Evolutionary conservation across 495 filamentous ascomycete species (phyloP).

Genomic region (Penicillium malachiteum): DNA sequence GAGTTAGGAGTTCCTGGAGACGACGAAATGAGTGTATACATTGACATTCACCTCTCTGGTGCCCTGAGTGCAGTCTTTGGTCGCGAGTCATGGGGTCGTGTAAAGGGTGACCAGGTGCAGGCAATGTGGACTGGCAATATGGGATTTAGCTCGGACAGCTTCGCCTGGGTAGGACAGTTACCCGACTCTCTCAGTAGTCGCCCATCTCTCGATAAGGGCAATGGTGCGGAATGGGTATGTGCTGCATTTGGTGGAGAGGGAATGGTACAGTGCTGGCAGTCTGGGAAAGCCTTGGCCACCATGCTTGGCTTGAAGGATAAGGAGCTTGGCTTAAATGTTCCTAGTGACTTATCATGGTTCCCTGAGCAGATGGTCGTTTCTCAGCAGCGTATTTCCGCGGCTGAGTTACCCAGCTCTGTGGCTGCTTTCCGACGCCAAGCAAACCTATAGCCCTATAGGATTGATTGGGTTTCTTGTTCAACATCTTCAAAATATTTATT

Average conservation of each 20-base stretch:
- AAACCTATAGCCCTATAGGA: slow-evolving; percentile 6
- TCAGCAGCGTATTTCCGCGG: slow-evolving; percentile 32
- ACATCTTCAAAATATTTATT: too few relatives aligned
- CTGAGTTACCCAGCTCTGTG: slow-evolving; percentile 21
- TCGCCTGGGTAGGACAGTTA: slow-evolving; percentile 73
- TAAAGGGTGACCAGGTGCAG: slow-evolving; percentile 46
- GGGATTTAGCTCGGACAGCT: slow-evolving; percentile 69
- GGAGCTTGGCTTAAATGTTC: slow-evolving; percentile 19
- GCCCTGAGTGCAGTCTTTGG: slow-evolving; percentile 30
- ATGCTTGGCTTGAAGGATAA: slow-evolving; percentile 54
- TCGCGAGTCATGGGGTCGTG: slow-evolving; percentile 32
- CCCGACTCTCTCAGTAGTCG: slow-evolving; percentile 43
- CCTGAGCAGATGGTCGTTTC: slow-evolving; percentile 49
- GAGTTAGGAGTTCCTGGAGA: slow-evolving; percentile 35
- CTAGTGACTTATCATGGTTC: slow-evolving; percentile 32
- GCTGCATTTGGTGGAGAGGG: slow-evolving; percentile 74
- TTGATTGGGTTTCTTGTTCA: too few relatives aligned
- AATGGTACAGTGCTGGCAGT: slow-evolving; percentile 75
- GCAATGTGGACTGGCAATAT: slow-evolving; percentile 81
- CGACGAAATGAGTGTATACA: slow-evolving; percentile 30
- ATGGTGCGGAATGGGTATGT: slow-evolving; percentile 53
- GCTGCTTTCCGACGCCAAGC: slow-evolving; percentile 6
- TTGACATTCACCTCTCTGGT: slow-evolving; percentile 34
- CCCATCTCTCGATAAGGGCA: slow-evolving; percentile 17
- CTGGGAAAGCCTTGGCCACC: slow-evolving; percentile 62